Base-by-base conservation (phyloP, 768 basidiomycete genomes). In the Mycena epipterygia region DNA sequence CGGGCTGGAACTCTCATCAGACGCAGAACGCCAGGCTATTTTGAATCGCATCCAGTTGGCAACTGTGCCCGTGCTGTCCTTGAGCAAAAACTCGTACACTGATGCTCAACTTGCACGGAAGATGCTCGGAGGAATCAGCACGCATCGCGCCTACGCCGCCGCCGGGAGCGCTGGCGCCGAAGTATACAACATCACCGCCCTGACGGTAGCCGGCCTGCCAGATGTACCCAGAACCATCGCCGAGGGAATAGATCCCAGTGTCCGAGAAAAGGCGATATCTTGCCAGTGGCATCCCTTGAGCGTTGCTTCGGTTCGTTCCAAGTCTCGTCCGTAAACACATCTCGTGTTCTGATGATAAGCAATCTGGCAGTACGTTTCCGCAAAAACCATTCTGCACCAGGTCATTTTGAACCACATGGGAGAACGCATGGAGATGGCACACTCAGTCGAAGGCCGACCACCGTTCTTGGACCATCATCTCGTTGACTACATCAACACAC, bases 381-480 rank as follows among this genome's bases (percentile, higher is more conserved):
- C 67, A 23, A 72, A 64, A 35, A 68, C 71, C 2, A 29, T 68
- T 5, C 21, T 72, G 30, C 5, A 3, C 2, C n/a, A 68, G 16
- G 17, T 25, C 8, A 68, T 72, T 49, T 39, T 72, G 41, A 68
- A 58, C 61, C 14, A 35, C 29, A 35, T 37, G 19, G 71, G 71
- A 8, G 67, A 72, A 5, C 71, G 37, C 12, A 61, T 12, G 17
- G 71, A 72, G 8, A 72, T 72, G 71, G 66, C 67, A 2, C 37
- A 60, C 4, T 72, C 71, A 1, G 29, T 72, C 14, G 71, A 68
- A 19, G 30, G 71, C 27, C 65, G 71, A 11, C 67, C 67, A 3
- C 30, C 71, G 1, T 72, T 72, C 46, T 33, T 72, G 42, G 71
- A 72, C 46, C 71, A 72, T 29, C 37, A 57, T 21, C n/a, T n/a